Evolutionary conservation across 2,329 filamentous ascomycete genomes (phyloP).

Genomic region (Nemania sp.): DNA sequence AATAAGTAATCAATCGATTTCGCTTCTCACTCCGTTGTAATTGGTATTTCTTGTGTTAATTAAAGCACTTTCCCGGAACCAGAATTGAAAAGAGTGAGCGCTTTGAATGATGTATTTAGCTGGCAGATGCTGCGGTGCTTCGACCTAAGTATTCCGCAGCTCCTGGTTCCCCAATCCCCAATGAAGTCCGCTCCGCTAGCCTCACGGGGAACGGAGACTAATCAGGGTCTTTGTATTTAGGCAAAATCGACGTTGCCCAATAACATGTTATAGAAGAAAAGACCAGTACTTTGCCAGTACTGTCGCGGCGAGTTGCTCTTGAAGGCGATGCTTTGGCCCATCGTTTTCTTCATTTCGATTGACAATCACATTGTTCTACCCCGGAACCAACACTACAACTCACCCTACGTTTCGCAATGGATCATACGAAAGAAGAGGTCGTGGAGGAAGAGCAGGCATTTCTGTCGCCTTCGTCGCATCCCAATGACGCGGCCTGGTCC

Average conservation of each 20-base stretch:
- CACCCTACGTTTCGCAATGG: slow-evolving; percentile 22
- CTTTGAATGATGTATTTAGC: not conserved
- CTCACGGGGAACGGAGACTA: slow-evolving; percentile 32
- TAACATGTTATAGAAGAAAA: slow-evolving; percentile 1
- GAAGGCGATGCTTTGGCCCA: not conserved
- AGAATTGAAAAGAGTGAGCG: not conserved
- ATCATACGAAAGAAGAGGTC: slow-evolving; percentile 27
- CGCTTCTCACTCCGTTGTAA: not conserved
- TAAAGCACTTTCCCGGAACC: not conserved
- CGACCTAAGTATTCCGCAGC: no score
- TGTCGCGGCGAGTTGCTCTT: no score
- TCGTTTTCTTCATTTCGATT: not conserved
- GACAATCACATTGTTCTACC: not conserved
- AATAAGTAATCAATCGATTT: slow-evolving; percentile 4
- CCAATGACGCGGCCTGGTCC: slow-evolving; percentile 25
- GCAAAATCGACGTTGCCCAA: slow-evolving; percentile 25
- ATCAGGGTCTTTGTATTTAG: slow-evolving; percentile 23
- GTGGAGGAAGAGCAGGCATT: slow-evolving; percentile 40
- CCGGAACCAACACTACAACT: not conserved
- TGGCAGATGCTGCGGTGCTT: not conserved
- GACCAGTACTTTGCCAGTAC: no score
- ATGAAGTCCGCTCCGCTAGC: slow-evolving; percentile 17
- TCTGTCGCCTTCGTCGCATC: slow-evolving; percentile 22
- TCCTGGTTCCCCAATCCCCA: no score
- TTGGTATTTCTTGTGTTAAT: no score